Conservation (phyloP, 2,329 filamentous ascomycete species). For the Mycosphaerella sp. region DNA sequence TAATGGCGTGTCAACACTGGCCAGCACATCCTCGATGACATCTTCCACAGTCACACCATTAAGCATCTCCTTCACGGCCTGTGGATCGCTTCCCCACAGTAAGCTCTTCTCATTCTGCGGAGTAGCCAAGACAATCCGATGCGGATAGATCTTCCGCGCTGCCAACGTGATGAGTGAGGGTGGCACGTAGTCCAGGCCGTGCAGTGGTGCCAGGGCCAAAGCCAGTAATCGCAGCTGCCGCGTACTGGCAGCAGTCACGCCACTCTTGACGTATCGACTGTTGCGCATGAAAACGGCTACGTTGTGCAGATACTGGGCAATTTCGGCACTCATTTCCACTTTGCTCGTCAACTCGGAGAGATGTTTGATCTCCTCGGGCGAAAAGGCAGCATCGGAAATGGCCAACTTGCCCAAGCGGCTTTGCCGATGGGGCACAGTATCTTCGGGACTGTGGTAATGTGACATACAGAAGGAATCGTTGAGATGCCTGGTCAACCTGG, state of each 20-base stretch:
- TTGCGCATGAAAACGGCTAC: constrained; percentile 79
- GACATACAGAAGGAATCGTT: constrained; percentile 86
- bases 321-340: constrained; percentile 65
- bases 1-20: constrained; percentile 51
- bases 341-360: constrained; percentile 54
- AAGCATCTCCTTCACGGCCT: constrained; percentile 61
- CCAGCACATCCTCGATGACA: constrained; percentile 54
- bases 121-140: constrained; percentile 66
- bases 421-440: constrained; percentile 71
- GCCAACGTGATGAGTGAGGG: constrained; percentile 79
- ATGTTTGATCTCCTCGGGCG: constrained; percentile 45
- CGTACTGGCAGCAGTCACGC: constrained; percentile 71
- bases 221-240: constrained; percentile 56
- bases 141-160: constrained; percentile 77
- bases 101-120: constrained; percentile 75
- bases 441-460: constrained; percentile 67
- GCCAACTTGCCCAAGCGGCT: constrained; percentile 37
- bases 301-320: constrained; percentile 79
- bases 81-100: constrained; percentile 81
- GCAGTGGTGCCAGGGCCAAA: constrained; percentile 69
- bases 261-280: constrained; percentile 74
- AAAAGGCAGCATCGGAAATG: constrained; percentile 22
- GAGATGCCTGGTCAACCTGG: constrained; percentile 39
- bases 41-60: constrained; percentile 51
- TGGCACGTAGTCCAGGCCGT: constrained; percentile 72